Conservation (phyloP, 2,329 filamentous ascomycete species). For the Colletotrichum sp. region DNA sequence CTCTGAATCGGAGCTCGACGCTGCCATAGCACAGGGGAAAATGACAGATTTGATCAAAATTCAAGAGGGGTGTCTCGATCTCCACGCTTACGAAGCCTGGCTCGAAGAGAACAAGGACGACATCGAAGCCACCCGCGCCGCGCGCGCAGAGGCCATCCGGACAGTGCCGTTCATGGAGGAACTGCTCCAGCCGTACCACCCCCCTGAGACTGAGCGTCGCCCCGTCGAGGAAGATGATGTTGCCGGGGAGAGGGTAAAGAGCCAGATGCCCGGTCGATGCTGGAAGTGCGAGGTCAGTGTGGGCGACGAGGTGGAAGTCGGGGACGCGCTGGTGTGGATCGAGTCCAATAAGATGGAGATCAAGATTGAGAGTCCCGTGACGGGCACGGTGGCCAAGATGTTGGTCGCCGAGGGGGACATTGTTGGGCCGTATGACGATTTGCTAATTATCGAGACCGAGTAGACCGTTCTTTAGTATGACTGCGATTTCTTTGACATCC, state of each 20-base stretch:
- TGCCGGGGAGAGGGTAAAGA: slow-evolving; percentile 29
- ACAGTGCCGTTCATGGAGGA: slow-evolving; percentile 33
- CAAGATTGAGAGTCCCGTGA: slow-evolving; percentile 33
- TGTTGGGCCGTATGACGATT: slow-evolving; percentile 31
- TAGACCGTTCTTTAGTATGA: not conserved
- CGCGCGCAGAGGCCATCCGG: slow-evolving; percentile 29
- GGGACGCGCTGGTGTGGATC: slow-evolving; percentile 35
- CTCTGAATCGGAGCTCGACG: slow-evolving; percentile 31
- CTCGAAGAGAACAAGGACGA: slow-evolving; percentile 30
- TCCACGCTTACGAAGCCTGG: slow-evolving; percentile 36
- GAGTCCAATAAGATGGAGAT: slow-evolving; percentile 44
- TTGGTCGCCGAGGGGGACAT: slow-evolving; percentile 31
- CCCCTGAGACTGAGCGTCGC: slow-evolving; percentile 5
- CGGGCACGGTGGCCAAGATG: slow-evolving; percentile 29
- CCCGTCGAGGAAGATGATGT: not conserved
- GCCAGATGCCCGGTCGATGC: slow-evolving; percentile 37
- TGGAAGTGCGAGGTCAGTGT: slow-evolving; percentile 34
- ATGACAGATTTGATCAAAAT: slow-evolving; percentile 28
- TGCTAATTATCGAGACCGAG: slow-evolving; percentile 26
- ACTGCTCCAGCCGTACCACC: slow-evolving; percentile 28
- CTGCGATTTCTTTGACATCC: not conserved
- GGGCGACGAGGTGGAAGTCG: slow-evolving; percentile 27
- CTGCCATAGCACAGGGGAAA: slow-evolving; percentile 13
- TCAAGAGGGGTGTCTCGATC: slow-evolving; percentile 30
- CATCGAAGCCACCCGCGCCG: slow-evolving; percentile 24